Evolutionary conservation across 177 flowering plant species (phyloP).

Genomic region (Vitis hybrid): DNA sequence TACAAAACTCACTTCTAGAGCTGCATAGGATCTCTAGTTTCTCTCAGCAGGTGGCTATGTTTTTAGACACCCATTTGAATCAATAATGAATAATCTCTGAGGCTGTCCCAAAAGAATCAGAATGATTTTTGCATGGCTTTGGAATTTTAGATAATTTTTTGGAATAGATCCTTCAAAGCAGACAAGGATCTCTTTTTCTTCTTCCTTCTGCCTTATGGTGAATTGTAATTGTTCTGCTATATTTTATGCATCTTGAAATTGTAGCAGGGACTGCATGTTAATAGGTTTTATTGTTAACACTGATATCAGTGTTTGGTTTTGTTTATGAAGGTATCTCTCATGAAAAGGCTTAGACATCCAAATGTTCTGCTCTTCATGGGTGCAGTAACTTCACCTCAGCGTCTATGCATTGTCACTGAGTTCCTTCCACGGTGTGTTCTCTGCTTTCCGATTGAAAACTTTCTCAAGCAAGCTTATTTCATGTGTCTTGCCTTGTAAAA

Average conservation of each 20-base stretch:
- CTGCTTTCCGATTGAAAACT: slow-evolving; percentile 8
- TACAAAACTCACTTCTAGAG: too few species aligned
- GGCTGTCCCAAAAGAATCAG: too few species aligned
- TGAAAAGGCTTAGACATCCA: slow-evolving; percentile 98
- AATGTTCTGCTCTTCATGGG: slow-evolving; percentile 98
- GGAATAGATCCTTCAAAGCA: too few species aligned
- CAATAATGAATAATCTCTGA: too few species aligned
- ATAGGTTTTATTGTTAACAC: neutral
- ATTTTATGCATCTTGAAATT: neutral
- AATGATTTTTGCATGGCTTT: too few species aligned
- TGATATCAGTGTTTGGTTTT: slow-evolving; percentile 7
- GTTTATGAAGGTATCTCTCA: slow-evolving; percentile 75
- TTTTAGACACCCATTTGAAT: too few species aligned
- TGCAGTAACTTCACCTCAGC: slow-evolving; percentile 89
- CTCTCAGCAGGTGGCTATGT: too few species aligned
- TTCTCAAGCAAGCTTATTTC: neutral
- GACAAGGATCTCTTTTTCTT: too few species aligned
- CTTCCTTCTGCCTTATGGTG: too few species aligned
- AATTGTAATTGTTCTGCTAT: neutral
- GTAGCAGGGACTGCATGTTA: neutral
- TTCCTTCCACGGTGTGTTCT: slow-evolving; percentile 87
- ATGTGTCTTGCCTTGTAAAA: neutral
- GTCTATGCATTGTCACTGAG: slow-evolving; percentile 95
- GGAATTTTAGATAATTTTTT: too few species aligned
- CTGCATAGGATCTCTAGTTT: too few species aligned